phyloP scores from a whole-genome alignment of 306 rosid genomes.

The Lithocarpus polystachyus region DNA sequence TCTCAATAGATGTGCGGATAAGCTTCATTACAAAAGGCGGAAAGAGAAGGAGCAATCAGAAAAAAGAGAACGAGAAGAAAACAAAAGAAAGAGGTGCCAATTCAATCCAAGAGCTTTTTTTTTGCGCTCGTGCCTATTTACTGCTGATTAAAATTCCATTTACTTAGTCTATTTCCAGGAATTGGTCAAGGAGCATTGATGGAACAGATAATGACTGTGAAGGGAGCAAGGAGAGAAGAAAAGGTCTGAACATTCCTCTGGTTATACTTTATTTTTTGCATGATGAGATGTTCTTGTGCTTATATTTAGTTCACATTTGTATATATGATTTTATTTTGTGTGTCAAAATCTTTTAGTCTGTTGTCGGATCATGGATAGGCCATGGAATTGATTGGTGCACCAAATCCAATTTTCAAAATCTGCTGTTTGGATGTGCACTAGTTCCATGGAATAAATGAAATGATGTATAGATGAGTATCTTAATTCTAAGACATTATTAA shows the following conservation, averaged over 20 bases:
- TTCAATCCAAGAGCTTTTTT: conserved; percentile 1
- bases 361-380: not conserved
- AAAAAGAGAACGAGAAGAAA: conserved; percentile 45
- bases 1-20: conserved; percentile 57
- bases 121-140: not conserved
- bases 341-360: not conserved
- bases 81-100: conserved; percentile 69
- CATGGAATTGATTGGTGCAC: no score
- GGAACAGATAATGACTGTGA: conserved; percentile 45
- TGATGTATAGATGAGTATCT: not conserved
- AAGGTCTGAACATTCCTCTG: conserved; percentile 44
- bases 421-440: not conserved
- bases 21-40: conserved; percentile 75
- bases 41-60: conserved; percentile 71
- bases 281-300: not conserved
- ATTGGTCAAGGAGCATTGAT: conserved; percentile 60
- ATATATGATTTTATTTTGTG: not conserved
- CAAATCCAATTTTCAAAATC: not conserved
- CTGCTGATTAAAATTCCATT: conserved; percentile 5
- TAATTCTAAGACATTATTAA: not conserved
- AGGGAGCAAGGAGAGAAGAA: conserved; percentile 47
- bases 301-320: conserved; percentile 15
- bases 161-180: conserved; percentile 46
- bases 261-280: conserved; percentile 9
- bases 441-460: not conserved